Evolutionary conservation across 768 basidiomycete species (phyloP), one percentile per base, ranked within the genome.

Genomic region (Russula ochroleuca): DNA sequence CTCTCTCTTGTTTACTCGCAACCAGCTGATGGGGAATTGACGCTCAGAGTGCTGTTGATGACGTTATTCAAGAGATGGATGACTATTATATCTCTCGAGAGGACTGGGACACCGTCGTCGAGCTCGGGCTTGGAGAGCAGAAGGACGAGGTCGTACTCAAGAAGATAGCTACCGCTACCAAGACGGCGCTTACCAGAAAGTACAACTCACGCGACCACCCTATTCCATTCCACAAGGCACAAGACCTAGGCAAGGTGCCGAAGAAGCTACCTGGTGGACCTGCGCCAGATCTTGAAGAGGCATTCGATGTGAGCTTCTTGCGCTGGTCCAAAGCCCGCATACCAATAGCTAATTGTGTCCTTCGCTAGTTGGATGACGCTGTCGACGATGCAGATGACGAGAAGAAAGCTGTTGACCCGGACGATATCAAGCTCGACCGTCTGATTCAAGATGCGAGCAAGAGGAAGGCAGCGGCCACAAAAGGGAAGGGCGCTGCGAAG

Each of bases 51-150:
- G 88, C 84, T 0, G 82, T 98, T 6, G 86, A 89, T 1, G 85
- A 88, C 10, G 85, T 94, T 40, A 97, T 99, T 61, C 80, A 83
- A 28, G 77, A 78, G 7, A 96, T 99, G 94, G 97, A 98, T 73
- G 88, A 90, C 52, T 99, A 99, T 73, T 98, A 85, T 74, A 75
- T 99, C 37, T 86, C 87, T 3, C 91, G 89, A 67, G 97, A 98
- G 33, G 96, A 98, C 70, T 98, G 95, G 96, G 97, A 99, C 70
- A 87, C 93, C 11, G 80, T 98, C 57, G 83, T 98, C 58, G 96
- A 98, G 72, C 82, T 99, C 10, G 97, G 96, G 0, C 83, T 99
- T 9, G 97, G 85, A 62, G 81, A 88, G 7, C 82, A 86, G 71
- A 84, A 83, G 62, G 91, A 92, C 54, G 90, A 89, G 0, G 7